These are phyloP conservation scores for Letharia lupina DNA, from an alignment of 495 filamentous ascomycete species.

Conservation along the genomic window DNA sequence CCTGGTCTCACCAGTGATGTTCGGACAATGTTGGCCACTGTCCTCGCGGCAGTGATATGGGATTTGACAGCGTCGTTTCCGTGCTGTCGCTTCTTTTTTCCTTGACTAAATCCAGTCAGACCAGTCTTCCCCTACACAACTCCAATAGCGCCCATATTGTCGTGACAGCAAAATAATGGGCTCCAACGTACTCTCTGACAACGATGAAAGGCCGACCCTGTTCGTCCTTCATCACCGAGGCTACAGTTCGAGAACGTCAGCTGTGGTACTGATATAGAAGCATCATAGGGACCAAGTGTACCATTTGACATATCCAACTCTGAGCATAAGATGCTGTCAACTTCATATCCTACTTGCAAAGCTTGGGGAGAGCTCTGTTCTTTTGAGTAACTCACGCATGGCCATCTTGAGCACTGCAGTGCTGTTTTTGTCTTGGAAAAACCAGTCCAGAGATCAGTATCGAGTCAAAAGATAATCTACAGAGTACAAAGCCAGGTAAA, in stretches of 20 bases:
- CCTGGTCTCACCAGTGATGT: slow-evolving; percentile 60
- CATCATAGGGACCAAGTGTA: slow-evolving; percentile 27
- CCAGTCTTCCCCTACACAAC: not conserved
- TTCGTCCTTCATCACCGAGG: slow-evolving; percentile 81
- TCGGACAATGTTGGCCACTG: slow-evolving; percentile 94
- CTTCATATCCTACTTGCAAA: slow-evolving; percentile 28
- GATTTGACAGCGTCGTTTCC: slow-evolving; percentile 96
- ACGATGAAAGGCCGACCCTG: slow-evolving; percentile 95
- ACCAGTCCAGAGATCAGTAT: not conserved
- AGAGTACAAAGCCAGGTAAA: not conserved
- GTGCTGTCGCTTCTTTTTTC: slow-evolving; percentile 94
- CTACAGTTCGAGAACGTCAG: slow-evolving; percentile 38
- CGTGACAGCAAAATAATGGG: not conserved
- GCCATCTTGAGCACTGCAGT: slow-evolving; percentile 41
- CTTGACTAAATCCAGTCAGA: slow-evolving; percentile 56
- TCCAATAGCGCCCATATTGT: not conserved
- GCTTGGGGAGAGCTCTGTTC: slow-evolving; percentile 21
- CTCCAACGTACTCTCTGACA: slow-evolving; percentile 80
- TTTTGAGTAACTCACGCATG: slow-evolving; percentile 46
- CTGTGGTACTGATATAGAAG: slow-evolving; percentile 2
- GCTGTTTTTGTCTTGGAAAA: not conserved
- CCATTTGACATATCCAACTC: slow-evolving; percentile 72
- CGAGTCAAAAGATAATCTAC: not conserved
- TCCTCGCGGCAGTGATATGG: slow-evolving; percentile 92
- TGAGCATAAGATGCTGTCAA: slow-evolving; percentile 34